Evolutionary conservation across 2,329 filamentous ascomycete species (phyloP), one percentile per base, ranked within the genome.

Genomic region (Colletotrichum orchidophilum): DNA sequence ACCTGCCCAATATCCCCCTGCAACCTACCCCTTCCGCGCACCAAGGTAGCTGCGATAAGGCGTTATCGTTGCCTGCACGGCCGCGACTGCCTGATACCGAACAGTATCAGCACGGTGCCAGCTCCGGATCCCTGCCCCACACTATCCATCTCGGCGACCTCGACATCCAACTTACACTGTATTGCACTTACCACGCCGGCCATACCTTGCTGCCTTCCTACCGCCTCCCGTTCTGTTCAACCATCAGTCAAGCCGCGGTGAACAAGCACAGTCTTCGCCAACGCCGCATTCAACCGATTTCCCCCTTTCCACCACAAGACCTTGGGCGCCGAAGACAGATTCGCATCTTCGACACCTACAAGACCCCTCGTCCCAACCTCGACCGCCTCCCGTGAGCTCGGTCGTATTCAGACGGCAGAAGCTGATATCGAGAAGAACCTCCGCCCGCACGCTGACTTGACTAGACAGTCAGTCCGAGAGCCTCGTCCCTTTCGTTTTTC

Each of bases 21-120:
- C 52, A 70, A 66, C 33, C 50, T 54, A 18, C 31, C 64, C 60
- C 26, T 39, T 57, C 52, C 46, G 42, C 62, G 33, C 62, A 29
- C 55, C 50, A 50, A 24, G 27, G 53, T 26, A 21, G 63, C 50
- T 72, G 42, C 59, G 70, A 69, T 67, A 72, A 66, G 64, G 61
- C 52, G 75, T 78, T 78, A 79, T 79, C 76, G 74, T 74, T 78
- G 75, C 76, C 75, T 78, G 57, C 62, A 63, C 78, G 66, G n/a
- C 42, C 58, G 39, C 66, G 52, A 70, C 70, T 72, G 70, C 66
- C 68, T 74, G 66, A 73, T 69, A 71, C 53, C 27, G 53, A 27
- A 55, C 69, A 71, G 65, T 76, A 75, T 75, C 79, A 39, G 49
- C 33, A 64, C 68, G 29, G 65, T 71, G 58, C 70, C 66, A 72